Base-by-base conservation (phyloP, 164 flowering plant species). In the Paratinospora sagittata region DNA sequence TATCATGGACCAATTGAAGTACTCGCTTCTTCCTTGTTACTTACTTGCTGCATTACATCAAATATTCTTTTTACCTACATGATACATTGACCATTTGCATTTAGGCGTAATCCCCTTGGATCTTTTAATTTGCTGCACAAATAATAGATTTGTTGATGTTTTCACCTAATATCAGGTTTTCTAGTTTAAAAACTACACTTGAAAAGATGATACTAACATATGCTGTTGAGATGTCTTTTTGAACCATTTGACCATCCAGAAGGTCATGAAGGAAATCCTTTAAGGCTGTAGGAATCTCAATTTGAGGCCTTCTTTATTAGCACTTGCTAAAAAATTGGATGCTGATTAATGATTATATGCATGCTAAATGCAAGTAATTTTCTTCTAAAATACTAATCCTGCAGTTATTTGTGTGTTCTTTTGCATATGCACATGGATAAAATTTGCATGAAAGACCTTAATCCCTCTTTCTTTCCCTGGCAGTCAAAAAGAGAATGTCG, bases 401-500 rank as follows among this genome's bases (percentile, higher is more conserved):
- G 3, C 11, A 61, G 30, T 24, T 24, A 61, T 12, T 12, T 9
- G 64, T 49, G 57, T 30, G 34, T 30, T 30, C 34, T 30, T 30
- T 1, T 30, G 34, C 2, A 52, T 52, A n/a, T 24, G 19, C 57
- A 43, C 55, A 43, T 41, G 55, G 12, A 43, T 9, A 52, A 41
- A 11, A 19, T 33, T 36, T 33, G 4, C 6, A 36, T 58, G 12
- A 27, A 21, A 60, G 34, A 14, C 39, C 13, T 45, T 45, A 27
- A 27, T n/a, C 45, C 27, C 37, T 62, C 36, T 57, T 23, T 71
- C 47, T 71, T 33, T 65, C 16, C 33, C 0, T 71, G 57, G 64
- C 88, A 92, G 97, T 81, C 89, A 23, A 92, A 82, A 79, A 85
- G 78, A 78, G 85, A 80, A 58, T 95, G 99, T 66, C 91, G 93